A percentile compares a stretch with the other conserved stretches of the same genome.
These are phyloP conservation scores for Erodium chrysanthum DNA, from an alignment of 441 rosid species.

Conservation along the genomic window DNA sequence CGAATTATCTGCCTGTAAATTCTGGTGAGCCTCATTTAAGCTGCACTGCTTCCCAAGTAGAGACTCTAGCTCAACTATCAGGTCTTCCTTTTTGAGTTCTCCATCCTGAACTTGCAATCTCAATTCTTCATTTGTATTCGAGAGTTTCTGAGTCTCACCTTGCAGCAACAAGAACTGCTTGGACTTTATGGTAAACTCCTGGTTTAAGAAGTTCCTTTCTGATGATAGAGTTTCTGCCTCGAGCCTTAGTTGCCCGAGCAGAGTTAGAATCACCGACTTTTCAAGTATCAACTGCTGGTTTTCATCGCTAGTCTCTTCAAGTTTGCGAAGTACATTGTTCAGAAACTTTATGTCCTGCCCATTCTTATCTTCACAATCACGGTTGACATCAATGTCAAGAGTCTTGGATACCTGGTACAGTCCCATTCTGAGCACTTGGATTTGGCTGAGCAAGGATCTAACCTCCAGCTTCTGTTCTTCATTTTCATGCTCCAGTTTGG, in stretches of 20 bases:
- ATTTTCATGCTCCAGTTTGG: conserved; percentile 49
- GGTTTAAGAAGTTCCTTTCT: conserved; percentile 38
- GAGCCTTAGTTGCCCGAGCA: conserved; percentile 51
- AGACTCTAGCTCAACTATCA: conserved; percentile 43
- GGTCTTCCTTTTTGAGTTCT: conserved; percentile 41
- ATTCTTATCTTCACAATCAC: conserved; percentile 28
- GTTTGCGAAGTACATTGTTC: conserved; percentile 31
- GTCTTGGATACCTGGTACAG: conserved; percentile 41
- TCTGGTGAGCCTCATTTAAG: conserved; percentile 33
- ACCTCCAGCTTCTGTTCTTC: conserved; percentile 41
- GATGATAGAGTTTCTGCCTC: conserved; percentile 45
- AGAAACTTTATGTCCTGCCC: conserved; percentile 37
- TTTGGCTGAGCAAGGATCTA: conserved; percentile 40
- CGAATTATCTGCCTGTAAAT: conserved; percentile 39
- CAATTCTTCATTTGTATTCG: conserved; percentile 39
- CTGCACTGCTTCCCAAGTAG: conserved; percentile 38
- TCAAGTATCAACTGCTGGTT: conserved; percentile 45
- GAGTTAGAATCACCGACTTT: conserved; percentile 48
- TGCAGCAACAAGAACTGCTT: conserved; percentile 36
- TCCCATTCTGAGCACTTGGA: conserved; percentile 43
- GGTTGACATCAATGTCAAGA: conserved; percentile 34
- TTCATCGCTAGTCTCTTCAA: conserved; percentile 32
- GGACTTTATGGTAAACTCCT: conserved; percentile 37
- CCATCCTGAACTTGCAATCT: conserved; percentile 39
- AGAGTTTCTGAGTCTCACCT: conserved; percentile 36